Evolutionary conservation across 192 early-diverging fungal species (phyloP).

Genomic region (Entomortierella parvispora): DNA sequence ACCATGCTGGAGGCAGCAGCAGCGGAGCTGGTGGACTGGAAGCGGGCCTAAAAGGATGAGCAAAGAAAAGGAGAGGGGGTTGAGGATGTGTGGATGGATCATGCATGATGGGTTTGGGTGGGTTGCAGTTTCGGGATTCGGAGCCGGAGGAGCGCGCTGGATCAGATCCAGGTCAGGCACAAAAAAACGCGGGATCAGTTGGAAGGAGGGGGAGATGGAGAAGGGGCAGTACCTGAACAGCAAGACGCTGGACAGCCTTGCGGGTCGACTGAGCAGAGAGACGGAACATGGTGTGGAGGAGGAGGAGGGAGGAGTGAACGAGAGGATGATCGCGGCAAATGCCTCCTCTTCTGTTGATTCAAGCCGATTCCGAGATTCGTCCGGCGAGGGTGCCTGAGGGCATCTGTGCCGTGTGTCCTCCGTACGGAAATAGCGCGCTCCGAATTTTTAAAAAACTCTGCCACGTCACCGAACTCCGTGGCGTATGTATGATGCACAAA

Average conservation of each 20-base stretch:
- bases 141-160: background rate
- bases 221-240: slow-evolving; percentile 43
- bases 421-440: too few relatives aligned
- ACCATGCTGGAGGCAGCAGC: slow-evolving; percentile 45
- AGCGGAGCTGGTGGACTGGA: slow-evolving; percentile 44
- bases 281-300: slow-evolving; percentile 43
- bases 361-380: too few relatives aligned
- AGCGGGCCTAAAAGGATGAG: slow-evolving; percentile 26
- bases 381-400: too few relatives aligned
- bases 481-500: too few relatives aligned
- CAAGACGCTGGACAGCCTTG: slow-evolving; percentile 53
- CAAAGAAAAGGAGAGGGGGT: slow-evolving; percentile 6
- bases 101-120: background rate
- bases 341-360: too few relatives aligned
- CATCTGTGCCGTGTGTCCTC: too few relatives aligned
- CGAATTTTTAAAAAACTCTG: too few relatives aligned
- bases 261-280: slow-evolving; percentile 49
- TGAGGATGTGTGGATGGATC: slow-evolving; percentile 1
- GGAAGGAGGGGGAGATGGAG: background rate
- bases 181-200: too few relatives aligned
- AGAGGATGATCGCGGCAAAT: background rate
- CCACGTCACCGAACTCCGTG: too few relatives aligned
- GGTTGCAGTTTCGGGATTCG: background rate
- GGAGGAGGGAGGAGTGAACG: slow-evolving; percentile 3
- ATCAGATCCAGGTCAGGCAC: background rate